Evolutionary conservation across 2,329 filamentous ascomycete genomes (phyloP).

Genomic region (Alternaria gansuensis): DNA sequence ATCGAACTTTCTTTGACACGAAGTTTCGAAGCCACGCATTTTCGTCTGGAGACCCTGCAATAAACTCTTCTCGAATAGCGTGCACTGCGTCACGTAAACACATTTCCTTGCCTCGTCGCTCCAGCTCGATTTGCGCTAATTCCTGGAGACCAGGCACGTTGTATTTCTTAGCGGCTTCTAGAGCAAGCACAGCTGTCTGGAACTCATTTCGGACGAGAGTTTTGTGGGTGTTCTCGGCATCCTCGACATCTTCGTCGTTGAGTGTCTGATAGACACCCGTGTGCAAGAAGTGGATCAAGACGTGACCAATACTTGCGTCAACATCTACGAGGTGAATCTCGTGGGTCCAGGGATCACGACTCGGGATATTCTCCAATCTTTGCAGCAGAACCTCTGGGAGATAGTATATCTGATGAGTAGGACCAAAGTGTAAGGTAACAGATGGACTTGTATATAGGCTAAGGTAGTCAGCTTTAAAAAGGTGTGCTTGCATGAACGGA

Average conservation of each 20-base stretch:
- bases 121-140: constrained; percentile 9
- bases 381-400: constrained; percentile 1
- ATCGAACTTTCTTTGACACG: constrained; percentile 4
- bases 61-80: constrained; percentile 8
- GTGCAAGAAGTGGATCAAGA: constrained; percentile 38
- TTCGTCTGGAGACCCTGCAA: not conserved
- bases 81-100: not conserved
- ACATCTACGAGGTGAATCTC: constrained; percentile 23
- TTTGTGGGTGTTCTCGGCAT: not conserved
- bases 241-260: constrained; percentile 5
- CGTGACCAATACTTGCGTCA: constrained; percentile 31
- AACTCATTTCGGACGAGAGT: constrained; percentile 1
- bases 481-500: not conserved
- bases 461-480: not conserved
- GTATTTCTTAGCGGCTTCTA: constrained; percentile 8
- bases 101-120: constrained; percentile 10
- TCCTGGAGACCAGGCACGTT: constrained; percentile 6
- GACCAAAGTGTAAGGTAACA: constrained; percentile 9
- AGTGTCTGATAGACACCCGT: constrained; percentile 42
- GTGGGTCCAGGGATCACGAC: constrained; percentile 8
- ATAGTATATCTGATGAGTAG: constrained; percentile 9
- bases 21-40: constrained; percentile 8
- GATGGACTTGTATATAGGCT: constrained; percentile 9
- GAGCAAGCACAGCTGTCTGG: constrained; percentile 8
- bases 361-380: constrained; percentile 4